These are phyloP conservation scores for Coemansia javaensis DNA, from an alignment of 192 early-diverging fungal genomes.

Conservation along the genomic window DNA sequence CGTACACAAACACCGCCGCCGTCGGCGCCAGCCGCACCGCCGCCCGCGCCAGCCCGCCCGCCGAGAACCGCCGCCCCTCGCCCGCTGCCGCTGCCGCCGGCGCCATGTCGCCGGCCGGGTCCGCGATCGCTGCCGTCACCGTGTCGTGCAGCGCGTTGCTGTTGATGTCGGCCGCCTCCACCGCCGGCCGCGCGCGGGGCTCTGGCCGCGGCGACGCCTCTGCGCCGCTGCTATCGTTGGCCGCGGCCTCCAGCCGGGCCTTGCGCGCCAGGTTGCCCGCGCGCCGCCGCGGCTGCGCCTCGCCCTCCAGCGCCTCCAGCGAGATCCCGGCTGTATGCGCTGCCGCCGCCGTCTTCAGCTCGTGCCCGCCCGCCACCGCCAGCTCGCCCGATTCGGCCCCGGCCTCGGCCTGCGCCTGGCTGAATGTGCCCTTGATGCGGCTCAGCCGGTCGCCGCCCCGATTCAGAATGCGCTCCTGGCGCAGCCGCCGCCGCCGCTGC, in stretches of 20 bases:
- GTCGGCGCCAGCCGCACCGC: conserved; percentile 21
- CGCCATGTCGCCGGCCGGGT: conserved; percentile 13
- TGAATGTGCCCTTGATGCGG: conserved; percentile 37
- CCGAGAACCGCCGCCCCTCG: conserved; percentile 23
- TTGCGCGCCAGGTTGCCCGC: conserved; percentile 45
- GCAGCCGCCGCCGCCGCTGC: conserved; percentile 29
- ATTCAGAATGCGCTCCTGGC: conserved; percentile 46
- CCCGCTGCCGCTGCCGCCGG: background rate
- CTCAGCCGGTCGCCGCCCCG: conserved; percentile 39
- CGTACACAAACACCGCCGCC: conserved; percentile 30
- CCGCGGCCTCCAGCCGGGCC: conserved; percentile 22
- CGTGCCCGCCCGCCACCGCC: conserved; percentile 35
- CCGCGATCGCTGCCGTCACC: conserved; percentile 16
- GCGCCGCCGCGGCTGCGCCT: conserved; percentile 20
- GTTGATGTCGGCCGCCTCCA: conserved; percentile 14
- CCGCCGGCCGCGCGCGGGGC: background rate
- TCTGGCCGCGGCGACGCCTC: background rate
- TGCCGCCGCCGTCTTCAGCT: conserved; percentile 20
- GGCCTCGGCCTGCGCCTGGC: conserved; percentile 30
- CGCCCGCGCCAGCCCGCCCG: conserved; percentile 21
- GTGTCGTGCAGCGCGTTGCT: conserved; percentile 23
- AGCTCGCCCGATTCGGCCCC: conserved; percentile 18
- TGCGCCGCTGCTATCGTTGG: background rate
- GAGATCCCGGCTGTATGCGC: conserved; percentile 14
- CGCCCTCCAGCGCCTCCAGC: conserved; percentile 3